These are phyloP conservation scores for Candida sithepensis DNA, from an alignment of 805 yeast genomes.

Conservation along the genomic window DNA sequence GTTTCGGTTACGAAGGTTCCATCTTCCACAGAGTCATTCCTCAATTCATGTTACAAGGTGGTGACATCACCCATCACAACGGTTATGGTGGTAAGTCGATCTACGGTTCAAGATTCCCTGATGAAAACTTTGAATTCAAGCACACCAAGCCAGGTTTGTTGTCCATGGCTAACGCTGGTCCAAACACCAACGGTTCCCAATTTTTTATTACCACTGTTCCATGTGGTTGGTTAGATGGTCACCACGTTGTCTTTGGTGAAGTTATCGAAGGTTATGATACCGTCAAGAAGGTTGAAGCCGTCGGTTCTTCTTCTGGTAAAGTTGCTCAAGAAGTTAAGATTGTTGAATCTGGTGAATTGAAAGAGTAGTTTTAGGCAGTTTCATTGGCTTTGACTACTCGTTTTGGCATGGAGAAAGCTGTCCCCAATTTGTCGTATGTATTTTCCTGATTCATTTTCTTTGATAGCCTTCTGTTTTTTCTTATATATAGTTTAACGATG, in stretches of 20 bases:
- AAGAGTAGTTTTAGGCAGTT: constrained; percentile 14
- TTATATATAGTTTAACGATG: neutral
- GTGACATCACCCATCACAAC: constrained; percentile 77
- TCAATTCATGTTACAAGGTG: constrained; percentile 94
- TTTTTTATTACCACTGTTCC: constrained; percentile 92
- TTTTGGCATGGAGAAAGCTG: too few relatives aligned
- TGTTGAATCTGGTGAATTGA: constrained; percentile 57
- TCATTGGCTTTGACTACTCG: too few relatives aligned
- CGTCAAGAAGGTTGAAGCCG: constrained; percentile 77
- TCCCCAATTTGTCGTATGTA: too few relatives aligned
- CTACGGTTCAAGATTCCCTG: constrained; percentile 74
- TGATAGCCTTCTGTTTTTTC: neutral
- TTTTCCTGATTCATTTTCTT: neutral
- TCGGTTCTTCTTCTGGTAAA: constrained; percentile 48
- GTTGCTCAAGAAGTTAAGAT: constrained; percentile 46
- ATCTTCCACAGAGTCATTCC: constrained; percentile 96
- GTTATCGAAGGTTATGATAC: constrained; percentile 80
- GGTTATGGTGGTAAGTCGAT: constrained; percentile 92
- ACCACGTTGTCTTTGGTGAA: constrained; percentile 95
- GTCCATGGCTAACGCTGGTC: constrained; percentile 98
- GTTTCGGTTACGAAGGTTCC: constrained; percentile 81
- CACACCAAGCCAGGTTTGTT: constrained; percentile 78
- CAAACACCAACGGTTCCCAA: constrained; percentile 97
- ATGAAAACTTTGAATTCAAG: constrained; percentile 68
- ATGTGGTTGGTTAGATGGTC: constrained; percentile 87